Conservation (phyloP, 2,329 filamentous ascomycete genomes). For the Pseudocercospora fuligena region DNA sequence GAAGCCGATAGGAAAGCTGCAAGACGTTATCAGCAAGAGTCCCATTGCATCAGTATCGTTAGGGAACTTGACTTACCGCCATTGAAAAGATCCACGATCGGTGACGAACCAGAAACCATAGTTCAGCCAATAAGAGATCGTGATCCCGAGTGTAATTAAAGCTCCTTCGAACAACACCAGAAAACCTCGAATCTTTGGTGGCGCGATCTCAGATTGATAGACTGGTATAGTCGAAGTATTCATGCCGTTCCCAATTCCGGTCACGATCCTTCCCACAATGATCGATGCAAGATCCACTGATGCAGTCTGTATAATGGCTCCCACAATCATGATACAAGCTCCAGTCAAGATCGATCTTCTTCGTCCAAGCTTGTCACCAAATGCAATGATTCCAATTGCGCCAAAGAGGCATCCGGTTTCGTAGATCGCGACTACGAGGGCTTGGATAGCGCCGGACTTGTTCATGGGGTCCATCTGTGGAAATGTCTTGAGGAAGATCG, state of each 20-base stretch:
- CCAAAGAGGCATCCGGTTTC: slow-evolving; percentile 42
- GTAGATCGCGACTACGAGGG: slow-evolving; percentile 43
- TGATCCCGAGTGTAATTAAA: slow-evolving; percentile 61
- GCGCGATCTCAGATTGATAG: slow-evolving; percentile 65
- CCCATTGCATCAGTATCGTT: too few relatives aligned
- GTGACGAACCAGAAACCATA: slow-evolving; percentile 47
- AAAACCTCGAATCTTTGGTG: slow-evolving; percentile 89
- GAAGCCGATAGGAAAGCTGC: slow-evolving; percentile 55
- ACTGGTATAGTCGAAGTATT: slow-evolving; percentile 48
- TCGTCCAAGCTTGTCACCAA: slow-evolving; percentile 64
- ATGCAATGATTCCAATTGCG: slow-evolving; percentile 45
- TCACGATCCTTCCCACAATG: slow-evolving; percentile 53
- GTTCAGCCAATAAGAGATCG: slow-evolving; percentile 58
- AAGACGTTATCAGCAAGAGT: too few relatives aligned
- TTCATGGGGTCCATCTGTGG: slow-evolving; percentile 43
- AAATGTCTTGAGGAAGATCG: slow-evolving; percentile 47
- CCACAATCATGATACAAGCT: slow-evolving; percentile 62
- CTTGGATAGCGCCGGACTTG: slow-evolving; percentile 35
- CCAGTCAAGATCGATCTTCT: slow-evolving; percentile 64
- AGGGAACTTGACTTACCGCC: slow-evolving; percentile 43
- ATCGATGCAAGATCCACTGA: slow-evolving; percentile 52
- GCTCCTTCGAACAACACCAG: slow-evolving; percentile 96
- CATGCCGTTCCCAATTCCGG: slow-evolving; percentile 51
- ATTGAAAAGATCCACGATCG: slow-evolving; percentile 48
- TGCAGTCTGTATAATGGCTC: slow-evolving; percentile 62